Evolutionary conservation across 768 basidiomycete genomes (phyloP), one percentile per base, ranked within the genome.

Genomic region (Lactifluus echinatus): DNA sequence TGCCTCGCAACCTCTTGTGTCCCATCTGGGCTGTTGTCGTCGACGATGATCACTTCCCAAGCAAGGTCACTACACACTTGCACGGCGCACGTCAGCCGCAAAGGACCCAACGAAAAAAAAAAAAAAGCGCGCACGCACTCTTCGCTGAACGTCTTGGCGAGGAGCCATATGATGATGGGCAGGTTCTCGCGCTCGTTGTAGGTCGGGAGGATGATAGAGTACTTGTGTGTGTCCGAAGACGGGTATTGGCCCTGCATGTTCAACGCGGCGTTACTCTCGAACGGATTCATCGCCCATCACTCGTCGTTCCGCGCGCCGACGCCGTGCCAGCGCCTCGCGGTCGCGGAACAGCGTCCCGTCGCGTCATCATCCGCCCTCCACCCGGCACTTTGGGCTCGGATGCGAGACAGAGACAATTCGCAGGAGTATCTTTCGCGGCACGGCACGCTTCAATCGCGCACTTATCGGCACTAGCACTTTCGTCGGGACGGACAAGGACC

Each of bases 151-250:
- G 82, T 82, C 59, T 77, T 84, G 12, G 86, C 87, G 47, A 95
- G 73, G 2, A 95, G 74, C 88, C 90, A 94, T 31, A 92, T 67
- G 59, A 94, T 86, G 53, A 95, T 80, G 0, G 93, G 93, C 17
- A 95, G 73, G 66, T 95, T 94, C 73, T 87, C 90, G 66, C 93
- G 83, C 69, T 94, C 93, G 67, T 95, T 93, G 71, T 94, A 95
- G 1, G 93, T 95, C 29, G 93, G 93, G 1, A 95, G 78, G 65
- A 95, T 93, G 59, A 95, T 90, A 34, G 88, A 90, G 70, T 93
- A 93, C 71, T 87, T 93, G 76, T 86, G 74, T 75, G 34, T 64
- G 47, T 66, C 53, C 28, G 59, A 37, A 28, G 74, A 67, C 51
- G 46, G 39, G 66, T 69, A 44, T 26, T 64, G 61, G 55, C 83